Base-by-base conservation (phyloP, 306 rosid species). In the Malus sylvestris region DNA sequence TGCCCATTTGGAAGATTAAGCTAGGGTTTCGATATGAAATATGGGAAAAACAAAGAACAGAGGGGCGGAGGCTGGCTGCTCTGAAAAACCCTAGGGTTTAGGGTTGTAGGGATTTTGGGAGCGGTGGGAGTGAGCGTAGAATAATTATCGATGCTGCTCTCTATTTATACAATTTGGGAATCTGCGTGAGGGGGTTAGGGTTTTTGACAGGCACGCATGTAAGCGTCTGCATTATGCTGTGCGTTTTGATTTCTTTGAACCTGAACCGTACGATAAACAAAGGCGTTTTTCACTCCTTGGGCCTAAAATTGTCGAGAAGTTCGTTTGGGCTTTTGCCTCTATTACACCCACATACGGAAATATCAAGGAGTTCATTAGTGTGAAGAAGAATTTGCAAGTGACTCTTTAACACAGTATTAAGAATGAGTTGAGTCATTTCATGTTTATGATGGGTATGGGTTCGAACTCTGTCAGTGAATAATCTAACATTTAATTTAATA, bases 41-140 rank as follows among this genome's bases (percentile, higher is more conserved):
- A 19, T 4, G 30, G 29, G 11, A 7, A 2, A 19, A 11, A 10
- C n/a, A 38, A 2, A 10, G 29, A 6, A 55, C 1, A n/a, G 55
- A 4, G 19, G 2, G n/a, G 20, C 9, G 8, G 45, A 76, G 73
- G 70, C 52, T 72, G 18, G 70, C 55, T 4, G 86, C 85, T 76
- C 78, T 44, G 75, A 78, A 88, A 83, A 90, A 88, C 89, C 95
- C 92, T 69, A 57, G 68, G 72, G 18, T 8, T 18, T 8, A 27
- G 63, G 44, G 78, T 49, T 58, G 71, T 67, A 80, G 72, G 72
- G 76, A 49, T 80, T 32, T 73, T 25, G 55, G 32, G 33, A 30
- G 63, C 71, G 79, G 60, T 65, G 29, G 27, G 46, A 70, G 20
- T 4, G 59, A 20, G 8, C 30, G 35, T 19, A 2, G 20, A 8